A percentile compares a stretch with the other conserved stretches of the same genome.
Evolutionary conservation across 768 basidiomycete species (phyloP).

Genomic region (Mrakia frigida): DNA sequence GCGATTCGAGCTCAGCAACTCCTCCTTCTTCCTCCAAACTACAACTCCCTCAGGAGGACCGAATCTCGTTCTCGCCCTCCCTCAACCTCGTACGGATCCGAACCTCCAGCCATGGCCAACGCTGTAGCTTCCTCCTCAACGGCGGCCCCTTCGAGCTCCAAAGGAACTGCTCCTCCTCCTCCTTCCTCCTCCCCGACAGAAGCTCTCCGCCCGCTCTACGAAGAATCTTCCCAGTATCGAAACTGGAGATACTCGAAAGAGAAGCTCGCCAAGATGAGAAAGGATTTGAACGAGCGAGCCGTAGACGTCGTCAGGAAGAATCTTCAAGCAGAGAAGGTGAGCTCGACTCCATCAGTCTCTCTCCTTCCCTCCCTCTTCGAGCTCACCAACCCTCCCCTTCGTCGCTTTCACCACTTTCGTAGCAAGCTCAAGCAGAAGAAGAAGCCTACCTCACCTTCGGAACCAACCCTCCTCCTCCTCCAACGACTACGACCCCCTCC

Average conservation of each 20-base stretch:
- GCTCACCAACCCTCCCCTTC: background rate
- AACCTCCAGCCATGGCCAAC: background rate
- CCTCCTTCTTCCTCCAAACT: background rate
- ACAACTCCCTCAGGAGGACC: background rate
- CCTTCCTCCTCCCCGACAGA: background rate
- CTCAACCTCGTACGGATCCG: background rate
- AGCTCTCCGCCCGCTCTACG: conserved; percentile 52
- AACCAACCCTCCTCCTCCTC: too few species aligned
- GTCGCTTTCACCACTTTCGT: background rate
- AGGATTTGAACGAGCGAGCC: conserved; percentile 66
- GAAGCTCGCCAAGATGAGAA: conserved; percentile 57
- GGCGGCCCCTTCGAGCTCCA: background rate
- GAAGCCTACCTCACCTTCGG: background rate
- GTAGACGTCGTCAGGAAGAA: conserved; percentile 70
- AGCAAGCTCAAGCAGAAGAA: background rate
- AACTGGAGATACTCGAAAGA: conserved; percentile 84
- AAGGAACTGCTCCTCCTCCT: background rate
- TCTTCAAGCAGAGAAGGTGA: conserved; percentile 74
- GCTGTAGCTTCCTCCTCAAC: background rate
- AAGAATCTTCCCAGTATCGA: conserved; percentile 54
- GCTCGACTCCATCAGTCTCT: conserved; percentile 3
- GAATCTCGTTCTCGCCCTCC: background rate
- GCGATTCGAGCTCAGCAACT: background rate
- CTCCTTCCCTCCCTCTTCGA: background rate
- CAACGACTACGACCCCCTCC: conserved; percentile 31